Evolutionary conservation across 2,329 filamentous ascomycete species (phyloP), one percentile per base, ranked within the genome.

Genomic region (Blastomyces percursus): DNA sequence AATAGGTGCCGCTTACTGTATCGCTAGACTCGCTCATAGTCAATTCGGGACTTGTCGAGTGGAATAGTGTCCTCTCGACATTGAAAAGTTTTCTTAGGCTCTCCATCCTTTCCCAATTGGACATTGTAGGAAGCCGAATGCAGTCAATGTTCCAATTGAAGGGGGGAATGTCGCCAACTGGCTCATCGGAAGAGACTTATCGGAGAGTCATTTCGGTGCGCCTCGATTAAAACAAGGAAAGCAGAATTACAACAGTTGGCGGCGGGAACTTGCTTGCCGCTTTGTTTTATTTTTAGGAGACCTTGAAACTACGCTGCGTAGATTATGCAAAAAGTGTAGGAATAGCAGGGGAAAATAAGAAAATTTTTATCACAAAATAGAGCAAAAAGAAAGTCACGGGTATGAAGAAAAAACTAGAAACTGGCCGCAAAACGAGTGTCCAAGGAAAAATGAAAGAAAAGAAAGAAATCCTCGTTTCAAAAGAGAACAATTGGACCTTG

Each of bases 81-180:
- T 44, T 61, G 48, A 67, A 62, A 16, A 65, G 35, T 44, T 64
- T 66, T 59, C 59, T 64, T 11, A 67, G 58, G 52, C 59, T 62
- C 48, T 59, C 61, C 64, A 66, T 66, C 40, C 60, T 78, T 74
- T 9, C 77, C 42, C 56, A 48, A 48, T 48, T 59, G 40, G 42
- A 21, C 40, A 35, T 40, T 27, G n/a, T 5, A 12, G 8, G 16
- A 35, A 46, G 24, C 56, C 9, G 54, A 48, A 48, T n/a, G 38
- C 14, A 35, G 24, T 59, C 24, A 48, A 35, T 35, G 40, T 24
- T 16, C 40, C 40, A 48, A 48, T 27, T 24, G n/a, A 48, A 48
- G 16, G 27, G 24, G 24, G n/a, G 40, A 35, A 7, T 38, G 19
- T 59, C 57, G 40, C 30, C 40, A 38, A 48, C 57, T 19, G 42